Evolutionary conservation across 1,284 basidiomycete species (phyloP).

Genomic region (Malassezia equina): DNA sequence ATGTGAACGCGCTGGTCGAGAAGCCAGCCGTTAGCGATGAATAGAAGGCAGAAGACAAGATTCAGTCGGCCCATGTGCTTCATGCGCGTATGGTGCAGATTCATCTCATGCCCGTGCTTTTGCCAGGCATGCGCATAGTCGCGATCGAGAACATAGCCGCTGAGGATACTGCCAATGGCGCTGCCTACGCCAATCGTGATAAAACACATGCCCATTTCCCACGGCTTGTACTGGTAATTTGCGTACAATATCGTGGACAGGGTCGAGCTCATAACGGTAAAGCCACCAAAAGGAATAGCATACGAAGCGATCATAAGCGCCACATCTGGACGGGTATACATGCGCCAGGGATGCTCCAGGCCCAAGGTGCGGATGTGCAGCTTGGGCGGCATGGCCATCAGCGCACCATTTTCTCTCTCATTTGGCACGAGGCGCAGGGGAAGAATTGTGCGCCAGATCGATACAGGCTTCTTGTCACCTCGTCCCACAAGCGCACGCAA

Average conservation of each 20-base stretch:
- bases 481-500: constrained; percentile 51
- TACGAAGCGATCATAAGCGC: constrained; percentile 50
- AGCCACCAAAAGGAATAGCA: constrained; percentile 56
- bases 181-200: constrained; percentile 55
- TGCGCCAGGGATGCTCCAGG: constrained; percentile 24
- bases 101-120: constrained; percentile 4
- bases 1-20: constrained; percentile 5
- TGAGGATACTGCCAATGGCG: constrained; percentile 10
- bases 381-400: constrained; percentile 16
- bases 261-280: constrained; percentile 59
- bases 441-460: constrained; percentile 16
- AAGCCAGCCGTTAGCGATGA: constrained; percentile 12
- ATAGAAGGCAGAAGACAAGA: not conserved
- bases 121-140: constrained; percentile 4
- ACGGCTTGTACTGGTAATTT: constrained; percentile 58
- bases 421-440: not conserved
- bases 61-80: not conserved
- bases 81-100: constrained; percentile 7
- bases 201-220: constrained; percentile 62
- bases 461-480: constrained; percentile 25
- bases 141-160: constrained; percentile 16
- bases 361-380: constrained; percentile 23
- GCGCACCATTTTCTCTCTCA: not conserved
- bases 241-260: constrained; percentile 58
- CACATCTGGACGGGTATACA: constrained; percentile 28